Conservation (phyloP, 257 asterid genomes). For the Rhazya stricta region DNA sequence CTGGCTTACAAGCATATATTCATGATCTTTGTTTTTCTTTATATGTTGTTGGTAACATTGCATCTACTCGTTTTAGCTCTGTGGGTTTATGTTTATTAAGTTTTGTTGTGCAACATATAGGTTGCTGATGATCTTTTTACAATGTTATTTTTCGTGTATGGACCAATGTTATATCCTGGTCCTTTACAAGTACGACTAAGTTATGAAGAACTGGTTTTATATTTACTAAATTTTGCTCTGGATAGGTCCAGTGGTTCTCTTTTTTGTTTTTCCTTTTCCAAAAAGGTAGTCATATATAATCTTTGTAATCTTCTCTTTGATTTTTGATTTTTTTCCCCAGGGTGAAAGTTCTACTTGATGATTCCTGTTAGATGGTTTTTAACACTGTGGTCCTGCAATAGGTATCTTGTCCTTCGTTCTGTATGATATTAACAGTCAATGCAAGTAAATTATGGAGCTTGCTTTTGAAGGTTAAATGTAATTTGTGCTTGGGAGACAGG, state of each 20-base stretch:
- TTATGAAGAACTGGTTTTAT: not conserved
- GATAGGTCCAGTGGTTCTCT: not conserved
- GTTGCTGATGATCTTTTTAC: no score
- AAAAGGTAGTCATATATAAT: not conserved
- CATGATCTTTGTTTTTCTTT: not conserved
- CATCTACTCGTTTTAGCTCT: not conserved
- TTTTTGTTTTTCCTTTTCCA: no score
- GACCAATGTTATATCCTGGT: not conserved
- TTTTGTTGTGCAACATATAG: no score
- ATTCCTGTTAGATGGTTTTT: not conserved
- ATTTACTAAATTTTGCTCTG: not conserved
- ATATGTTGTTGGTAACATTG: not conserved
- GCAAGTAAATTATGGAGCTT: not conserved
- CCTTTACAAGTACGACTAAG: not conserved
- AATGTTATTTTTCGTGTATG: no score
- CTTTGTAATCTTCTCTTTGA: not conserved
- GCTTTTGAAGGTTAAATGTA: not conserved
- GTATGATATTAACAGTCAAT: not conserved
- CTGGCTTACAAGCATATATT: not conserved
- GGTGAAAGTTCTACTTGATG: not conserved
- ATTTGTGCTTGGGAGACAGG: not conserved
- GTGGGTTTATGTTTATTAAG: not conserved
- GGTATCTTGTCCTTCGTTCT: no score
- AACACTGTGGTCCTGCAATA: not conserved
- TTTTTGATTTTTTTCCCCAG: not conserved